phyloP scores from a whole-genome alignment of 768 basidiomycete genomes.

The Lepiota venenata region DNA sequence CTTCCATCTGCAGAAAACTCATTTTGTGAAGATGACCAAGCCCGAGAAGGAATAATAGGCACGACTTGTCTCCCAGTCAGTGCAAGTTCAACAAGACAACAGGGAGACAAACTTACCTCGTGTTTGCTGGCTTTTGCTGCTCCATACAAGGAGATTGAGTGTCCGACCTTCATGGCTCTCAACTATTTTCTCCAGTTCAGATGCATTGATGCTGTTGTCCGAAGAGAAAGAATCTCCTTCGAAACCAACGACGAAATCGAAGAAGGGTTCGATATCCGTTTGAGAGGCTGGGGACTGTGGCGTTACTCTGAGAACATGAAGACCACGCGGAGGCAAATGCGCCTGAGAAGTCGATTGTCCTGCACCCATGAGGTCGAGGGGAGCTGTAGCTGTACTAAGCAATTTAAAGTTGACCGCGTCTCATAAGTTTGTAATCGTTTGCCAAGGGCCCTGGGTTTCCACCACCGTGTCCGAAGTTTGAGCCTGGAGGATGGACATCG shows the following conservation, averaged over 20 bases:
- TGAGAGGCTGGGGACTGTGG: constrained; percentile 85
- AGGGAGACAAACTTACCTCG: constrained; percentile 44
- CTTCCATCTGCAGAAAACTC: constrained; percentile 24
- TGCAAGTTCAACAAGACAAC: background rate
- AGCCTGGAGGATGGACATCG: no score
- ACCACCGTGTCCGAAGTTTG: no score
- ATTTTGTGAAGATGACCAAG: constrained; percentile 62
- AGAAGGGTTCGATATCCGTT: constrained; percentile 86
- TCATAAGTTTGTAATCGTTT: background rate
- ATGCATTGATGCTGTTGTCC: constrained; percentile 58
- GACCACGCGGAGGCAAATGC: constrained; percentile 55
- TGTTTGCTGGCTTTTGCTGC: constrained; percentile 68
- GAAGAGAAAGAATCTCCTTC: constrained; percentile 61
- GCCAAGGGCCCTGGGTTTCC: background rate
- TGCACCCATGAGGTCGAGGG: constrained; percentile 56
- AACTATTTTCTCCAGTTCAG: constrained; percentile 75
- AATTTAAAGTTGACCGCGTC: background rate
- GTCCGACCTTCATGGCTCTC: constrained; percentile 73
- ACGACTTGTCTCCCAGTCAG: constrained; percentile 45
- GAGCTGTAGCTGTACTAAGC: background rate
- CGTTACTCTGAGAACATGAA: constrained; percentile 89
- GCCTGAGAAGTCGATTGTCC: constrained; percentile 60
- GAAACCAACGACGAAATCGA: constrained; percentile 95
- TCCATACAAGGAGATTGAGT: constrained; percentile 79
- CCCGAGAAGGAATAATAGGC: constrained; percentile 77